Evolutionary conservation across 306 rosid species (phyloP).

Genomic region (Quercus gilva): DNA sequence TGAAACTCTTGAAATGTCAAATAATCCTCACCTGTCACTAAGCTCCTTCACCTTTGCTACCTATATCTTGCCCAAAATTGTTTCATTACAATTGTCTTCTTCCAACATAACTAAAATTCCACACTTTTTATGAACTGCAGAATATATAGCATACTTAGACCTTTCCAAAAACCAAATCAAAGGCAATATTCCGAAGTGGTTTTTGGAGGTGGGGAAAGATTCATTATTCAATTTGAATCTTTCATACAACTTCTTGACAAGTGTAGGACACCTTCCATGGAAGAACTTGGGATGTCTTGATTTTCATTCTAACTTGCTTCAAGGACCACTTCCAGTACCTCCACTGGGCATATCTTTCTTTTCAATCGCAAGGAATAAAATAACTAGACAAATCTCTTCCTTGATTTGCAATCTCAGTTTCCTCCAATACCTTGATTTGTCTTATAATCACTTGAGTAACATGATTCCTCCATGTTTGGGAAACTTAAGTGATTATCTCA

Average conservation of each 20-base stretch:
- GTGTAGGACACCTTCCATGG: conserved; percentile 2
- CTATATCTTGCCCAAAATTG: background rate
- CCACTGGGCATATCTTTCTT: background rate
- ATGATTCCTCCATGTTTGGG: conserved; percentile 26
- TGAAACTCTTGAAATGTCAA: background rate
- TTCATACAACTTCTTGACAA: conserved; percentile 17
- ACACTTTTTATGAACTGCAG: background rate
- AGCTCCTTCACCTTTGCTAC: too few species aligned
- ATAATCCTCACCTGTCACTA: background rate
- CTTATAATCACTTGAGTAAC: conserved; percentile 10
- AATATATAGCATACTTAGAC: background rate
- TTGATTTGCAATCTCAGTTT: background rate
- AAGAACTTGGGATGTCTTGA: rapidly evolving
- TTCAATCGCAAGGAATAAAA: conserved; percentile 22
- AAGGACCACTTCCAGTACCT: conserved; percentile 25
- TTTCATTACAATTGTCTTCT: background rate
- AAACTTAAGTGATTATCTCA: background rate
- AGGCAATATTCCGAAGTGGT: too few species aligned
- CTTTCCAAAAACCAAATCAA: background rate
- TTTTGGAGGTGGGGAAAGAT: background rate
- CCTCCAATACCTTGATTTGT: background rate
- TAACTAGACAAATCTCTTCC: conserved; percentile 17
- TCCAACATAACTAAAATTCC: background rate
- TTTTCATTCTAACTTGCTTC: conserved; percentile 26
- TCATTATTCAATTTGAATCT: background rate